Base-by-base conservation (phyloP, 2,329 filamentous ascomycete species). In the Penicillium aurantiogriseum region DNA sequence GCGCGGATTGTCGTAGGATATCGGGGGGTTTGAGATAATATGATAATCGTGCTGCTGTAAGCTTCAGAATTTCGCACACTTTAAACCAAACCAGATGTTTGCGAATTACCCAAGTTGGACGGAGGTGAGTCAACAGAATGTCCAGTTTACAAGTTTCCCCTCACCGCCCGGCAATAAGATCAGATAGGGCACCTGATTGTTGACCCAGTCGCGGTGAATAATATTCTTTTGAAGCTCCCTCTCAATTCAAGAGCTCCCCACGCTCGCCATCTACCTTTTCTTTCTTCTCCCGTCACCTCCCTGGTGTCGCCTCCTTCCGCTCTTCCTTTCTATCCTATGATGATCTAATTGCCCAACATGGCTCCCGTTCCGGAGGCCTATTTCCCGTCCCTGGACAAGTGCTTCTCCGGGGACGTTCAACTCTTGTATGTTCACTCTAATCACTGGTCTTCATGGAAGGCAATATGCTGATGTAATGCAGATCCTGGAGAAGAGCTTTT, bases 321-420 rank as follows among this genome's bases (percentile, higher is more conserved):
- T 60, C 54, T 63, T 59, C 23, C 45, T 55, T 51, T 59, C 36
- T 57, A 53, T 56, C 29, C 56, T 72, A 74, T 69, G 68, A 78
- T 77, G 75, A 74, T 75, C 73, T 76, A 74, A 67, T 64, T 70
- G 71, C 65, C 64, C 69, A 71, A 72, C 65, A 92, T 91, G 88
- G 88, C 86, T 80, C 83, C 87, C 76, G 79, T 85, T 71, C 83
- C 85, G 70, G 87, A 89, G 78, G 81, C 84, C 74, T 94, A 92
- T 79, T 89, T 95, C 70, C 91, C 92, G 71, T 86, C 91, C 71
- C 82, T 97, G 76, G 89, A 91, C 76, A 87, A 89, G 73, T 95
- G 91, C 78, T 83, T 97, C 70, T 88, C 85, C 68, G 90, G 91
- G 77, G 87, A 93, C 74, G 84, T 85, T 69, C 83, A 88, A 72